Percentiles rank a stretch among this genome's conserved stretches.
Evolutionary conservation across 106 monocot species (phyloP).

Genomic region (Phalaenopsis equestris): DNA sequence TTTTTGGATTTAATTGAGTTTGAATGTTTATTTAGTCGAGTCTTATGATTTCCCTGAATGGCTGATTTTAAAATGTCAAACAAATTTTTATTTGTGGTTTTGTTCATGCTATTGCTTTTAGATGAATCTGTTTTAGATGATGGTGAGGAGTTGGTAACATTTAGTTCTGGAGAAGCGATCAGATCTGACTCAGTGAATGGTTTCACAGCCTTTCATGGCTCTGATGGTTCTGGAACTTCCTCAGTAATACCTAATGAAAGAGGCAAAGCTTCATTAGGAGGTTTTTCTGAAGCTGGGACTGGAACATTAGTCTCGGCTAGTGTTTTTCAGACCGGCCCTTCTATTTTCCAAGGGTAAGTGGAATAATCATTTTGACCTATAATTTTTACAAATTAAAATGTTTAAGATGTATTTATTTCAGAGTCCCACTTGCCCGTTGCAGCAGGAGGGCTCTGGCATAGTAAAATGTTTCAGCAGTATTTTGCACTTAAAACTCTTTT

Average conservation of each 20-base stretch:
- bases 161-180: conserved; percentile 17
- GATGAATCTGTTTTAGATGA: conserved; percentile 22
- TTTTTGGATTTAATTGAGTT: background rate
- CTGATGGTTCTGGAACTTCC: conserved; percentile 14
- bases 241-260: conserved; percentile 9
- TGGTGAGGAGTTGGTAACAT: conserved; percentile 34
- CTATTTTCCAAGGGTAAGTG: conserved; percentile 66
- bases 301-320: conserved; percentile 26
- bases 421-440: background rate
- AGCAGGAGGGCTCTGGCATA: background rate
- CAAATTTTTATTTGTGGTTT: background rate
- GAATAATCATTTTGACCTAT: background rate
- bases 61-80: background rate
- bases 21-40: background rate
- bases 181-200: conserved; percentile 3
- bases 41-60: background rate
- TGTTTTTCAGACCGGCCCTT: conserved; percentile 46
- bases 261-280: conserved; percentile 22
- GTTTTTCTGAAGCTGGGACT: conserved; percentile 22
- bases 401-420: background rate
- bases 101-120: conserved; percentile 3
- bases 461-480: background rate
- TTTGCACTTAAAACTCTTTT: background rate
- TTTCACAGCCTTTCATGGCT: conserved; percentile 11
- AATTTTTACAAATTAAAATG: background rate